Conservation (phyloP, 2,329 filamentous ascomycete genomes). For the Stemphylium beticola region DNA sequence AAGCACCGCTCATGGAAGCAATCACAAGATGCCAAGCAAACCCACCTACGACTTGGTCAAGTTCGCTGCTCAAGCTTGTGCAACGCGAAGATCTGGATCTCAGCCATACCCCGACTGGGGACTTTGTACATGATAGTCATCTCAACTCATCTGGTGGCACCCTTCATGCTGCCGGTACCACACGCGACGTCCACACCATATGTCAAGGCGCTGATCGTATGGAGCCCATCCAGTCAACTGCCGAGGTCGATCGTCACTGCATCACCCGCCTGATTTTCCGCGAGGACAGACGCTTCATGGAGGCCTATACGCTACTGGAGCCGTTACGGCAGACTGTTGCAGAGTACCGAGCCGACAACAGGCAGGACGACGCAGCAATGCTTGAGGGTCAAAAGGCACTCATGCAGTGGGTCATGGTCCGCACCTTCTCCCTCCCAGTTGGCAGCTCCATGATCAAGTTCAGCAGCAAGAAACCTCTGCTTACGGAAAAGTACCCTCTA, state of each 20-base stretch:
- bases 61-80: constrained; percentile 73
- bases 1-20: constrained; percentile 79
- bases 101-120: constrained; percentile 22
- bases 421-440: constrained; percentile 86
- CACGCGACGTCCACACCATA: constrained; percentile 76
- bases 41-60: constrained; percentile 78
- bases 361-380: constrained; percentile 84
- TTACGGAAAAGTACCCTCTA: constrained; percentile 91
- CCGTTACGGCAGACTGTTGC: constrained; percentile 80
- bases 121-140: constrained; percentile 34
- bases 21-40: constrained; percentile 84
- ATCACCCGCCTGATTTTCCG: constrained; percentile 88
- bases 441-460: constrained; percentile 89
- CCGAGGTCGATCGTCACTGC: constrained; percentile 79
- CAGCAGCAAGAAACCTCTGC: constrained; percentile 81
- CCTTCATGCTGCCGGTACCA: constrained; percentile 23
- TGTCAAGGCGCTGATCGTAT: constrained; percentile 70
- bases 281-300: constrained; percentile 86
- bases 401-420: constrained; percentile 82
- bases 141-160: constrained; percentile 19
- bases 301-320: constrained; percentile 84
- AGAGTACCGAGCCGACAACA: constrained; percentile 75
- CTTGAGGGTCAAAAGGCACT: constrained; percentile 92
- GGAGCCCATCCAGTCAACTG: constrained; percentile 74
- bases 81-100: constrained; percentile 78